Evolutionary conservation across 345 rosid species (phyloP).

Genomic region (Aethionema arabicum): DNA sequence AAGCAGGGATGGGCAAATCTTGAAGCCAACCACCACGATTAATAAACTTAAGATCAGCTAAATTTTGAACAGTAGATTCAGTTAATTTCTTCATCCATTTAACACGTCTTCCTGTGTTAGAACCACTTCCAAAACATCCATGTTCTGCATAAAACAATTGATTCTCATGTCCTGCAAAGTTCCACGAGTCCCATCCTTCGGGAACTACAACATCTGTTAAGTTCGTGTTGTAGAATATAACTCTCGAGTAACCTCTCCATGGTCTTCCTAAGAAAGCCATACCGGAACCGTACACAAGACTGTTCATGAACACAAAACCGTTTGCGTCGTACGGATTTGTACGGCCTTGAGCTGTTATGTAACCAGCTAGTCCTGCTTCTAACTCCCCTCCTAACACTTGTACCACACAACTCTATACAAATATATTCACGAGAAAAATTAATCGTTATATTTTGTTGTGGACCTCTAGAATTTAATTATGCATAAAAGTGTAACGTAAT

Average conservation of each 20-base stretch:
- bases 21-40: conserved; percentile 55
- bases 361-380: conserved; percentile 35
- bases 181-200: conserved; percentile 56
- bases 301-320: conserved; percentile 50
- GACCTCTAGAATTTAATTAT: not conserved
- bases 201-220: conserved; percentile 37
- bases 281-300: conserved; percentile 38
- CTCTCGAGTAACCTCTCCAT: conserved; percentile 53
- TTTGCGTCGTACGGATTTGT: conserved; percentile 29
- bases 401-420: conserved; percentile 52
- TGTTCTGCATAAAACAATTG: conserved; percentile 39
- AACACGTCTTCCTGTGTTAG: conserved; percentile 41
- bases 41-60: conserved; percentile 45
- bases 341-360: conserved; percentile 58
- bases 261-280: conserved; percentile 53
- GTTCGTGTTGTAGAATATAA: conserved; percentile 38
- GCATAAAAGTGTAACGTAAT: no score
- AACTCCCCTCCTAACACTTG: conserved; percentile 44
- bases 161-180: conserved; percentile 31
- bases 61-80: not conserved
- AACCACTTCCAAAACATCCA: conserved; percentile 44
- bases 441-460: not conserved
- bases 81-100: conserved; percentile 46
- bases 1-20: conserved; percentile 36
- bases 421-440: not conserved